A percentile compares a stretch with the other conserved stretches of the same genome.
These are phyloP conservation scores for Fusarium sp. DNA, from an alignment of 2,329 filamentous ascomycete genomes.

Conservation along the genomic window DNA sequence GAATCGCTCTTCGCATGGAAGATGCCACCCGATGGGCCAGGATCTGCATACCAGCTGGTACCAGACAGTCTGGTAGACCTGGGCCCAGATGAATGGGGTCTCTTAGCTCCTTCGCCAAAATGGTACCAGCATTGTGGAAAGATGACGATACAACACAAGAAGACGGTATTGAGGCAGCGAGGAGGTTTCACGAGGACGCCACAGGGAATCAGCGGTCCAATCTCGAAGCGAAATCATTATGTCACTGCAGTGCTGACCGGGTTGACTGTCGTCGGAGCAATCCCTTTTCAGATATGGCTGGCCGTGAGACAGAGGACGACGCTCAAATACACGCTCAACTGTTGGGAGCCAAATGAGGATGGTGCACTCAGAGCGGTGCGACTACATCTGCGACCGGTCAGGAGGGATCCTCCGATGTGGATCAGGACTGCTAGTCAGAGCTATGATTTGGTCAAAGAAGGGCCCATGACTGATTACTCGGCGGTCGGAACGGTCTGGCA, in stretches of 20 bases:
- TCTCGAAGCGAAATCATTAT: neutral
- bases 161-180: neutral
- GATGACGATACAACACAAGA: slow-evolving; percentile 5
- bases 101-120: neutral
- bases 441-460: neutral
- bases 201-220: neutral
- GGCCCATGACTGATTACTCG: neutral
- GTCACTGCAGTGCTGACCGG: neutral
- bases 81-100: slow-evolving; percentile 1
- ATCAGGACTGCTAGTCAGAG: neutral
- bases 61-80: neutral
- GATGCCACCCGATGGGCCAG: neutral
- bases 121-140: slow-evolving; percentile 7
- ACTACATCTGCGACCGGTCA: neutral
- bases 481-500: neutral
- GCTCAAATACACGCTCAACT: slow-evolving; percentile 1
- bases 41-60: neutral
- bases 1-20: slow-evolving; percentile 7
- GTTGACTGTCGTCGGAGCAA: neutral
- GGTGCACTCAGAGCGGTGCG: neutral
- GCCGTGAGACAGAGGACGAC: neutral
- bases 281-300: slow-evolving; percentile 6
- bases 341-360: neutral
- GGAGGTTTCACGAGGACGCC: neutral
- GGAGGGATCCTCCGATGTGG: slow-evolving; percentile 2